Evolutionary conservation across 2,329 filamentous ascomycete genomes (phyloP).

Genomic region (Daldinia sp.): DNA sequence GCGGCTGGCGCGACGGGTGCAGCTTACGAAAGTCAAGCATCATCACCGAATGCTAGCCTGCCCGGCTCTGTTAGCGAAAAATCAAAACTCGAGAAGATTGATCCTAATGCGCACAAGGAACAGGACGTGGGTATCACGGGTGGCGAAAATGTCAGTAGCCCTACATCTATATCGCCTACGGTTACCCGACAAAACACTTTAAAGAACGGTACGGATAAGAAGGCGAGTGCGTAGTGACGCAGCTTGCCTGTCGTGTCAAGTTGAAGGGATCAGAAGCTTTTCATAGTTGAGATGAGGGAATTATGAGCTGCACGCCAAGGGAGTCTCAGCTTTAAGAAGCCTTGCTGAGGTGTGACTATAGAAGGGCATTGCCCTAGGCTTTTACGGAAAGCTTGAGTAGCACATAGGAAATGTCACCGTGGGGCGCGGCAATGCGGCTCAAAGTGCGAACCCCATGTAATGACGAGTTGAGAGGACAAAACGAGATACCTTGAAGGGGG

Average conservation of each 20-base stretch:
- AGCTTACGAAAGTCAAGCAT: slow-evolving; percentile 47
- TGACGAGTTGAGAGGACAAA: not conserved
- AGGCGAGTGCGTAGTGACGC: slow-evolving; percentile 28
- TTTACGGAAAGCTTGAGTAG: not conserved
- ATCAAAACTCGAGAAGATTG: slow-evolving; percentile 42
- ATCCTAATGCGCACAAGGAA: slow-evolving; percentile 47
- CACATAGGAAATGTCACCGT: not conserved
- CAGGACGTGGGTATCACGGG: slow-evolving; percentile 59
- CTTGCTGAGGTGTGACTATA: not conserved
- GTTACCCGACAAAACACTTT: slow-evolving; percentile 35
- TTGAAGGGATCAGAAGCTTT: slow-evolving; percentile 6
- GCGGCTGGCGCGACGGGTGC: slow-evolving; percentile 63
- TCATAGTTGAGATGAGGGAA: not conserved
- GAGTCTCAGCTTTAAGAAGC: not conserved
- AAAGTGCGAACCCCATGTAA: slow-evolving; percentile 9
- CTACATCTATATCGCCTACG: slow-evolving; percentile 45
- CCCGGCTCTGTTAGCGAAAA: slow-evolving; percentile 34
- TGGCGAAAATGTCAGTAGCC: slow-evolving; percentile 45
- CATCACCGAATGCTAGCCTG: slow-evolving; percentile 45
- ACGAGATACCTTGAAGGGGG: slow-evolving; percentile 6
- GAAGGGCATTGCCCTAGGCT: not conserved
- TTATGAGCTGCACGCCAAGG: not conserved
- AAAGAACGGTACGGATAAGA: slow-evolving; percentile 38
- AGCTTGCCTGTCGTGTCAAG: not conserved
- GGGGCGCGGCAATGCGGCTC: slow-evolving; percentile 11